phyloP scores from a whole-genome alignment of 768 basidiomycete genomes.

The Xerocomellus chrysenteron region DNA sequence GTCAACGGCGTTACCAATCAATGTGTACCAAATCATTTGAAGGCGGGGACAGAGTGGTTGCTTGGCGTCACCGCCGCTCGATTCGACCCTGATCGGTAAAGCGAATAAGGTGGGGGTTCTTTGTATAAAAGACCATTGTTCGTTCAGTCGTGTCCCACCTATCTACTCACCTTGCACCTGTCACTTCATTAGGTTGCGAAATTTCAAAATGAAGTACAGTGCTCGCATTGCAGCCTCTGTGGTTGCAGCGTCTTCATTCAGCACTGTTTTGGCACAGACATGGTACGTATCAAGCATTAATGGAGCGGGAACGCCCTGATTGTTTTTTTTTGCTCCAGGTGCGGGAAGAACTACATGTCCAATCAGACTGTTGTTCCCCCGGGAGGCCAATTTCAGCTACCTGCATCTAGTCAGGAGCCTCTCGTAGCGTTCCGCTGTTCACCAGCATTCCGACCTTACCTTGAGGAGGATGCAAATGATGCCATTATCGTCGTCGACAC shows the following conservation, averaged over 20 bases:
- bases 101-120: neutral
- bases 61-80: neutral
- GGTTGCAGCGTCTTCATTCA: slow-evolving; percentile 12
- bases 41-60: neutral
- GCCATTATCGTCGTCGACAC: slow-evolving; percentile 39
- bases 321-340: slow-evolving; percentile 33
- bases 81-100: neutral
- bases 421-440: slow-evolving; percentile 47
- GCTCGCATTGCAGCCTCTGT: neutral
- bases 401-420: slow-evolving; percentile 34
- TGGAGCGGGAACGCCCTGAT: neutral
- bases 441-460: slow-evolving; percentile 45
- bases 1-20: too few relatives aligned
- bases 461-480: slow-evolving; percentile 37
- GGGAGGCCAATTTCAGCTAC: slow-evolving; percentile 44
- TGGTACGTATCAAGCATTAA: slow-evolving; percentile 16
- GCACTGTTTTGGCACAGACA: slow-evolving; percentile 22
- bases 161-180: neutral
- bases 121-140: slow-evolving; percentile 9
- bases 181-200: neutral
- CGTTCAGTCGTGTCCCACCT: neutral
- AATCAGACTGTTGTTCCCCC: slow-evolving; percentile 43
- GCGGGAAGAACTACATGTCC: slow-evolving; percentile 49
- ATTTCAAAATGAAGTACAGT: slow-evolving; percentile 22
- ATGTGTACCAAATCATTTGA: too few relatives aligned